A percentile compares a stretch with the other conserved stretches of the same genome.
phyloP scores from a whole-genome alignment of 1,284 basidiomycete species.

The Bothia castanella region DNA sequence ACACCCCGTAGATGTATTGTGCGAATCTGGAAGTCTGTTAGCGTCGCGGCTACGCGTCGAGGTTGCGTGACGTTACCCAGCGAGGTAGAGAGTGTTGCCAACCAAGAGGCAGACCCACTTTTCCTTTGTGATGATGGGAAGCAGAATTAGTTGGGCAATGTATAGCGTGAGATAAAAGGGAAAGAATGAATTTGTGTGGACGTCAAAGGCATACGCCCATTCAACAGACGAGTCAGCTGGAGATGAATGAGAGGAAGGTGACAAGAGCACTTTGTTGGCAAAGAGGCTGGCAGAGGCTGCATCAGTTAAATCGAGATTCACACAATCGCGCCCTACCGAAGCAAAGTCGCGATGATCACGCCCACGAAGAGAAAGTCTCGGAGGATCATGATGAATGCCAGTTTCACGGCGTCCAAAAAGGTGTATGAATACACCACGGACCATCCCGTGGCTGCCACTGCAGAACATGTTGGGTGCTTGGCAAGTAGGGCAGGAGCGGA shows the following conservation, averaged over 20 bases:
- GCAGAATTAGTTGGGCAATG: slow-evolving; percentile 78
- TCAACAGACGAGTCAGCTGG: slow-evolving; percentile 74
- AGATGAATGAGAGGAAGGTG: slow-evolving; percentile 69
- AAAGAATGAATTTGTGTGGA: slow-evolving; percentile 94
- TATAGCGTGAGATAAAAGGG: slow-evolving; percentile 87
- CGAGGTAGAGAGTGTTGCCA: slow-evolving; percentile 90
- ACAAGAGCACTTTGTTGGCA: slow-evolving; percentile 67
- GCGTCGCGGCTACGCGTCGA: background rate
- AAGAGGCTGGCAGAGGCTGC: slow-evolving; percentile 50
- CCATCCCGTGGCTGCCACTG: slow-evolving; percentile 81
- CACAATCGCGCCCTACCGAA: slow-evolving; percentile 55
- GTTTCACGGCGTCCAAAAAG: slow-evolving; percentile 50
- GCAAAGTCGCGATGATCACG: slow-evolving; percentile 64
- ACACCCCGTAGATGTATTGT: slow-evolving; percentile 88
- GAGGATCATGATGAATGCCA: slow-evolving; percentile 78
- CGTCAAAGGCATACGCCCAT: slow-evolving; percentile 93
- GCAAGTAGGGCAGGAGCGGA: background rate
- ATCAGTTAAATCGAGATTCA: background rate
- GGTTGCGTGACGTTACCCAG: slow-evolving; percentile 52
- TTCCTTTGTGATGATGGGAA: slow-evolving; percentile 74
- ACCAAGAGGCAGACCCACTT: slow-evolving; percentile 91
- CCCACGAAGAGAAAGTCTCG: slow-evolving; percentile 84
- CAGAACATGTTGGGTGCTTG: background rate
- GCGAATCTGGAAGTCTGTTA: slow-evolving; percentile 51
- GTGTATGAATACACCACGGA: slow-evolving; percentile 75